Base-by-base conservation (phyloP, 768 basidiomycete genomes). In the Mycena rebaudengoi region DNA sequence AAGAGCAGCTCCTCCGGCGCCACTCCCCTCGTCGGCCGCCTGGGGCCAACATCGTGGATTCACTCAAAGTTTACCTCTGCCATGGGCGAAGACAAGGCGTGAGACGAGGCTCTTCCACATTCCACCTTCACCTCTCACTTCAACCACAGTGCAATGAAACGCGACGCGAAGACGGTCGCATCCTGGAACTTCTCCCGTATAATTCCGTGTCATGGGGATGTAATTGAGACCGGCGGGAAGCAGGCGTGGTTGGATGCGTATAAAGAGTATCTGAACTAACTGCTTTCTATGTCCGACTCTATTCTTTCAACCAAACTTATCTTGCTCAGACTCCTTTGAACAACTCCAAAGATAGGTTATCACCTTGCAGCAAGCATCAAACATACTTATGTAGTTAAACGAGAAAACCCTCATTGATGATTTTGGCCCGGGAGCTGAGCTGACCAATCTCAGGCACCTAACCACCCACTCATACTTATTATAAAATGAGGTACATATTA, bases 171-270 rank as follows among this genome's bases (percentile, higher is more conserved):
- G 69, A 86, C 81, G 1, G 91, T 95, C 5, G 81, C 85, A 1
- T 80, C 75, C 1, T 95, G 94, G 94, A 86, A 91, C 66, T 91
- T 92, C 71, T 81, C 87, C 3, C 79, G 88, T 33, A 90, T 92
- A 65, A 91, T 92, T 44, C 90, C 90, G 45, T 92, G 91, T 64
- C 91, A 92, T 74, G 80, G 79, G n/a, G 82, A 86, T 56, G 82
- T 86, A 25, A 82, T 88, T 60, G 85, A 86, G 74, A 79, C 74
- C 0, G 78, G 79, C 12, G 86, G 80, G 11, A 82, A 82, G 69
- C 74, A 76, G 26, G 84, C 82, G 11, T 80, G 76, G 77, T 49
- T 63, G 23, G 65, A 69, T 11, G 73, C 74, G 28, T 79, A 76
- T 59, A 65, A 60, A 43, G 62, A 50, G 40, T 75, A 73, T 57